A percentile compares a stretch with the other conserved stretches of the same genome.
These are phyloP conservation scores for Apiospora marii DNA, from an alignment of 2,329 filamentous ascomycete species.

Conservation along the genomic window DNA sequence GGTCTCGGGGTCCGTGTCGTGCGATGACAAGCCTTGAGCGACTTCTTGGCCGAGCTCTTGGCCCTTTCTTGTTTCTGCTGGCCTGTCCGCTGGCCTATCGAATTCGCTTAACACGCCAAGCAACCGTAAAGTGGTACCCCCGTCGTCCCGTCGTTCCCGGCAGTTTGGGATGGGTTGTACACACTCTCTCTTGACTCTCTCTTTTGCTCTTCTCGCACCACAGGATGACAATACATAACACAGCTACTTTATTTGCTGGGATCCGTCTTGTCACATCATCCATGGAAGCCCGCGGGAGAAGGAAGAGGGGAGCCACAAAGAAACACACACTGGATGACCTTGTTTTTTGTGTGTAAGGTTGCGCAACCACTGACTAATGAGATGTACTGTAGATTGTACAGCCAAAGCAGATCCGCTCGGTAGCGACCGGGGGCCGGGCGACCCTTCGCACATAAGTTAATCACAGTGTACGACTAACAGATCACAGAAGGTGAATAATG, in stretches of 20 bases:
- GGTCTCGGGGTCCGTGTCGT: slow-evolving; percentile 14
- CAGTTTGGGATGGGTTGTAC: slow-evolving; percentile 17
- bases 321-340: background rate
- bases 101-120: background rate
- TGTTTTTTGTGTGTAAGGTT: slow-evolving; percentile 2
- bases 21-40: slow-evolving; percentile 18
- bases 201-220: background rate
- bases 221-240: slow-evolving; percentile 3
- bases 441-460: slow-evolving; percentile 16
- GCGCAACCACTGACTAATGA: background rate
- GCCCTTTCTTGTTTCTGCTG: slow-evolving; percentile 7
- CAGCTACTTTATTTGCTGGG: background rate
- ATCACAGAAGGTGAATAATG: slow-evolving; percentile 3
- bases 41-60: background rate
- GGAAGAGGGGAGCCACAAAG: background rate
- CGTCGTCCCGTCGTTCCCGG: slow-evolving; percentile 14
- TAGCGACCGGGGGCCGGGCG: slow-evolving; percentile 14
- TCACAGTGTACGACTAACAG: slow-evolving; percentile 6
- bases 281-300: slow-evolving; percentile 9
- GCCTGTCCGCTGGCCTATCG: background rate
- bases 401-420: background rate
- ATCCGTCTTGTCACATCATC: background rate
- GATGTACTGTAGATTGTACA: too few relatives aligned
- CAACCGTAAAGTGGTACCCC: background rate
- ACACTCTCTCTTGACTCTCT: background rate